These are phyloP conservation scores for Papiliotrema fonsecae DNA, from an alignment of 1,284 basidiomycete genomes.

Conservation along the genomic window DNA sequence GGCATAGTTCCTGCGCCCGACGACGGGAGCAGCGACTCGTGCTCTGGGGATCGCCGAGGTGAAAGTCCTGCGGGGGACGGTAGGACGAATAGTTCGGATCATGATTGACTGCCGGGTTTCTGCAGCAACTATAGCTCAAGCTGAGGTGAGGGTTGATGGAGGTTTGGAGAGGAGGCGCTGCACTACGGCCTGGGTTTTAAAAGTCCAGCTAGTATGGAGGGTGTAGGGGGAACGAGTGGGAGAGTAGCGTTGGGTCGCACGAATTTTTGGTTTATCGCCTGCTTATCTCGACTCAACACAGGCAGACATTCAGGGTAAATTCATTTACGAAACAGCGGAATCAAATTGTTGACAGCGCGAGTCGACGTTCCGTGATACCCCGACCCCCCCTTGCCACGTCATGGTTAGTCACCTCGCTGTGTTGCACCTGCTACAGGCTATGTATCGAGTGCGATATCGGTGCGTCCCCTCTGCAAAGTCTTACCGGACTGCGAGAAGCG, in stretches of 20 bases:
- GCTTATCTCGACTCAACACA: background rate
- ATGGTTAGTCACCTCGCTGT: background rate
- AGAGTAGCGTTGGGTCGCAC: background rate
- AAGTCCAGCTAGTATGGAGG: too few species aligned
- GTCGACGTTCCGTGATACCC: too few species aligned
- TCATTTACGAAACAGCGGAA: background rate
- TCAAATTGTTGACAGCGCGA: too few species aligned
- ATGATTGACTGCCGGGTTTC: background rate
- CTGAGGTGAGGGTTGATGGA: background rate
- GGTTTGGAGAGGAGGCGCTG: background rate
- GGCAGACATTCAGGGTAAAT: background rate
- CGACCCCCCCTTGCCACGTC: background rate
- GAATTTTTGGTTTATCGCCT: background rate
- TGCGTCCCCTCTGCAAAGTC: too few species aligned
- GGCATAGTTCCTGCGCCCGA: conserved; percentile 47
- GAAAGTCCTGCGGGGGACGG: conserved; percentile 4
- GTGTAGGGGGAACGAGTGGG: too few species aligned
- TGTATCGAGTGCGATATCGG: too few species aligned
- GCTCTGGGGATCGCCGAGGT: background rate
- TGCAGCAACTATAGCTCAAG: background rate
- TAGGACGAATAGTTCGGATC: conserved; percentile 4
- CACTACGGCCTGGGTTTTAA: too few species aligned
- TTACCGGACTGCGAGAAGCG: too few species aligned
- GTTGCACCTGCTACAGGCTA: too few species aligned
- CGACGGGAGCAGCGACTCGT: background rate